These are phyloP conservation scores for Martensiomyces pterosporus DNA, from an alignment of 192 early-diverging fungal species.

Conservation along the genomic window DNA sequence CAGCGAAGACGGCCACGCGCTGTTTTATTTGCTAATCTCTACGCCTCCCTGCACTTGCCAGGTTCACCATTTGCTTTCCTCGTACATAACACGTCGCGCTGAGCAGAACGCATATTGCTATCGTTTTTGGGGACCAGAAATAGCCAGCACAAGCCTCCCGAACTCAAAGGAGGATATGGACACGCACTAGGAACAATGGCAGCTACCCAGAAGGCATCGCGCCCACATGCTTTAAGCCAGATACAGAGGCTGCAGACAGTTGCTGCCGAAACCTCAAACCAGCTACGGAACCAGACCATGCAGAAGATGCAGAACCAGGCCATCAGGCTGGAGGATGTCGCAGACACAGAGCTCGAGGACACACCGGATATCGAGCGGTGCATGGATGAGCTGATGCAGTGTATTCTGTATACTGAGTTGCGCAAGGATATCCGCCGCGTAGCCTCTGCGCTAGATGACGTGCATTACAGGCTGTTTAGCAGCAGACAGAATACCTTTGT, in stretches of 20 bases:
- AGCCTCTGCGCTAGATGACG: slow-evolving; percentile 20
- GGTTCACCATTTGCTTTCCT: no score
- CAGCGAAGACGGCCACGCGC: no score
- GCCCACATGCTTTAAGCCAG: slow-evolving; percentile 11
- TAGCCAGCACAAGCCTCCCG: no score
- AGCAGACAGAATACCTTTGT: slow-evolving; percentile 1
- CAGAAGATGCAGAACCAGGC: slow-evolving; percentile 29
- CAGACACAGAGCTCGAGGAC: slow-evolving; percentile 36
- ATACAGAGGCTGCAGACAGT: slow-evolving; percentile 38
- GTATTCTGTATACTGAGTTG: slow-evolving; percentile 33
- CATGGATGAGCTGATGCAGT: slow-evolving; percentile 38
- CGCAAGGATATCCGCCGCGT: slow-evolving; percentile 31
- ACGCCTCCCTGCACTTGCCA: no score
- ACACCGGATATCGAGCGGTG: slow-evolving; percentile 8
- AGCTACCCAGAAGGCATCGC: no score
- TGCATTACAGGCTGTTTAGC: slow-evolving; percentile 22
- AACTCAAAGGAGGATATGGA: no score
- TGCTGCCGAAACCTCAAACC: slow-evolving; percentile 24
- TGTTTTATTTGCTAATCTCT: no score
- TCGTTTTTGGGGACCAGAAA: no score
- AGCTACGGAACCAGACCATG: slow-evolving; percentile 26
- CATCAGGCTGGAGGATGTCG: slow-evolving; percentile 31
- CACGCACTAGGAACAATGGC: no score
- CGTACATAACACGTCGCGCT: no score
- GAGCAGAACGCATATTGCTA: no score